A percentile compares a stretch with the other conserved stretches of the same genome.
Conservation (phyloP, 192 early-diverging fungal species). For the Endogone sp. region DNA sequence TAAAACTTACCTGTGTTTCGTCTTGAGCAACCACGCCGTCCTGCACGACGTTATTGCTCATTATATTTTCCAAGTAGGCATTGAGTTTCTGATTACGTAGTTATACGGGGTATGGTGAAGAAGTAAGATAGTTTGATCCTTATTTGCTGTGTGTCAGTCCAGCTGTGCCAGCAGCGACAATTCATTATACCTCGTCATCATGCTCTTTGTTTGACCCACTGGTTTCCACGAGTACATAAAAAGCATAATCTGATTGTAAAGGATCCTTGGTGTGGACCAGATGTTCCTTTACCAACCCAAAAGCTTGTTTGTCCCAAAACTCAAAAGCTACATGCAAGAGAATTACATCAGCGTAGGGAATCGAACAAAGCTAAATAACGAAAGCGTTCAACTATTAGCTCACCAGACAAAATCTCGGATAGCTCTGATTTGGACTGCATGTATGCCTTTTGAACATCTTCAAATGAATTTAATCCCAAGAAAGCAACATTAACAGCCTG, state of each 20-base stretch:
- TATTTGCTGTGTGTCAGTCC: too few relatives aligned
- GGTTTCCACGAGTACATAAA: slow-evolving; percentile 95
- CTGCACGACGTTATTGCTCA: slow-evolving; percentile 68
- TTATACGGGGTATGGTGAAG: too few relatives aligned
- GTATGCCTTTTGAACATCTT: slow-evolving; percentile 80
- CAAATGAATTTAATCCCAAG: slow-evolving; percentile 73
- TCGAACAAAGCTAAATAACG: not conserved
- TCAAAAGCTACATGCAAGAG: slow-evolving; percentile 68
- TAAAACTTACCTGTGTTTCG: slow-evolving; percentile 43
- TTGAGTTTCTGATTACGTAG: slow-evolving; percentile 56
- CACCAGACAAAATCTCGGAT: slow-evolving; percentile 84
- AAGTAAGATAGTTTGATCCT: too few relatives aligned
- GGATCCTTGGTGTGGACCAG: slow-evolving; percentile 56
- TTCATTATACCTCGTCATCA: slow-evolving; percentile 63
- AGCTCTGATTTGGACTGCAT: slow-evolving; percentile 70
- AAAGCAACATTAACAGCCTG: slow-evolving; percentile 71
- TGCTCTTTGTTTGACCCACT: slow-evolving; percentile 91
- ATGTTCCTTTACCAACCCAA: slow-evolving; percentile 76
- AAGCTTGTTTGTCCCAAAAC: slow-evolving; percentile 84
- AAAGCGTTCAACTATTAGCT: too few relatives aligned
- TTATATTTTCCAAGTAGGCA: slow-evolving; percentile 68
- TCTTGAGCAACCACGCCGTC: slow-evolving; percentile 94
- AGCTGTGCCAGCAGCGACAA: too few relatives aligned
- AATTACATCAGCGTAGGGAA: not conserved
- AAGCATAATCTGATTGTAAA: slow-evolving; percentile 63